Percentiles rank a stretch among this genome's conserved stretches.
Evolutionary conservation across 1,284 basidiomycete genomes (phyloP).

Genomic region (Malassezia sp.): DNA sequence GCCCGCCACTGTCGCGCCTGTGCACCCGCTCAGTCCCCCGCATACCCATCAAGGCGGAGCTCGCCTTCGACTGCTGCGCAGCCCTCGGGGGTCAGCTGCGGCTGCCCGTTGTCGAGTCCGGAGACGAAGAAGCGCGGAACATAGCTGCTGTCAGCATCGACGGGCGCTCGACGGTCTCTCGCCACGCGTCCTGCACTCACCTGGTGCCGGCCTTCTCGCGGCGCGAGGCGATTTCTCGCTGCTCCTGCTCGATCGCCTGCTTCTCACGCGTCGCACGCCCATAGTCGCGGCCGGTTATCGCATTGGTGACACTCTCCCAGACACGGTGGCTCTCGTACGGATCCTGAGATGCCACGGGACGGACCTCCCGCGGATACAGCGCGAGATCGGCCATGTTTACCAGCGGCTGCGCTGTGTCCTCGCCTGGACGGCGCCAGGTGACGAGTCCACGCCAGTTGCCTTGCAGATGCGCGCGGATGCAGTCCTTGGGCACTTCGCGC

Average conservation of each 20-base stretch:
- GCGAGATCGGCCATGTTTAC: constrained; percentile 66
- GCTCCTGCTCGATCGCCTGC: constrained; percentile 39
- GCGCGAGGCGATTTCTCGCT: constrained; percentile 31
- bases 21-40: no score
- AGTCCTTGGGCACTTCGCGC: constrained; percentile 73
- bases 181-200: no score
- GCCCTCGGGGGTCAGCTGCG: constrained; percentile 56
- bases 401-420: constrained; percentile 56
- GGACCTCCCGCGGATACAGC: constrained; percentile 70
- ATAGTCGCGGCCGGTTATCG: constrained; percentile 70
- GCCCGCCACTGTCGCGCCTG: no score
- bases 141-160: constrained; percentile 55
- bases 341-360: constrained; percentile 68
- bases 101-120: constrained; percentile 62
- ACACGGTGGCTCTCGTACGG: constrained; percentile 71
- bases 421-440: constrained; percentile 63
- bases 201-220: constrained; percentile 19
- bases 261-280: constrained; percentile 41
- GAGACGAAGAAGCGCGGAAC: constrained; percentile 67
- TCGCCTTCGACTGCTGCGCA: constrained; percentile 44
- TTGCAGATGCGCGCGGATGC: constrained; percentile 69
- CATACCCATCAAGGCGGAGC: constrained; percentile 1
- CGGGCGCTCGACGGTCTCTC: no score
- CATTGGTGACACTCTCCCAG: constrained; percentile 65
- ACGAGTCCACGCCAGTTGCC: constrained; percentile 78